Evolutionary conservation across 2,329 filamentous ascomycete species (phyloP), one percentile per base, ranked within the genome.

Genomic region (Escovopsis sp.): DNA sequence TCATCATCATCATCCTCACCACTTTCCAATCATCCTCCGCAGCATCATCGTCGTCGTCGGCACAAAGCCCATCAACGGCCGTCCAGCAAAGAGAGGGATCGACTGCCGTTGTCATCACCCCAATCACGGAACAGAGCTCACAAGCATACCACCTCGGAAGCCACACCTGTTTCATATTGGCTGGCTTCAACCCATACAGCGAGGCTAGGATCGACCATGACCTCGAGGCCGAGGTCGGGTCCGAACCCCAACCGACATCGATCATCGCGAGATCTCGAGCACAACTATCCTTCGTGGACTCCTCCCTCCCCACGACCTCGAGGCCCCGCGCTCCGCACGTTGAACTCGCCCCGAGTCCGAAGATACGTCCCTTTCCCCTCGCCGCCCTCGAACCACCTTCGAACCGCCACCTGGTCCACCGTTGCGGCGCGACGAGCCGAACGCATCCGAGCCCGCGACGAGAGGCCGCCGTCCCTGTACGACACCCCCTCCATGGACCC

Each of bases 391-490:
- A 33, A 27, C n/a, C 42, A 35, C 12, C 34, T 39, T 3, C 36
- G 36, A 11, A 36, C 39, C 9, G 39, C 42, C 16, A 35, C 41
- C 32, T 55, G 44, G 48, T 37, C 51, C 7, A 47, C 51, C 7
- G 47, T 48, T 4, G 43, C 50, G 27, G 52, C 53, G 19, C 50
- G 55, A 35, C 28, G 28, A 5, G 17, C 55, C 15, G 56, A 58
- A 42, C 54, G 56, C 39, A 56, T 58, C 32, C 52, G 52, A 30
- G 51, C 45, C 19, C 43, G 55, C 9, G 52, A 57, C 34, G 55
- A 56, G 27, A 44, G 44, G 31, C 33, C 44, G 4, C 36, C 48
- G 1, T 40, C 35, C 31, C 40, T 48, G 18, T 17, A 29, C 27
- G 49, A 49, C 37, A 50, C 54, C 34, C 45, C 44, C 27, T 31